These are phyloP conservation scores for Emergomyces pasteurianus DNA, from an alignment of 2,329 filamentous ascomycete genomes.

Conservation along the genomic window DNA sequence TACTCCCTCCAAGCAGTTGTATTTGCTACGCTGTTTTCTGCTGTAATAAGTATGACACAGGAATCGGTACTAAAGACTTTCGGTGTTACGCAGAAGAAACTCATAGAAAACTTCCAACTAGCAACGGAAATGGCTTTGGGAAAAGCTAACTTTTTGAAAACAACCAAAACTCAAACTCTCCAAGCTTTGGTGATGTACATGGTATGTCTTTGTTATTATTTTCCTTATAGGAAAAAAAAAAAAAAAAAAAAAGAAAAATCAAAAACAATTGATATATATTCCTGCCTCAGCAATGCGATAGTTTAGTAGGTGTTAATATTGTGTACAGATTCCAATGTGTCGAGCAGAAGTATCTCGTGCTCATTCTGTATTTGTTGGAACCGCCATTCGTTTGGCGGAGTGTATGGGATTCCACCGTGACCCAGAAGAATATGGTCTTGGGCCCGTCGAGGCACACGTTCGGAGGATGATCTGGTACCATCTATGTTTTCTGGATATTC, in stretches of 20 bases:
- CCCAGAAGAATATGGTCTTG: conserved; percentile 53
- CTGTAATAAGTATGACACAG: conserved; percentile 53
- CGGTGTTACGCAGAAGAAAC: conserved; percentile 42
- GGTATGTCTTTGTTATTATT: conserved; percentile 32
- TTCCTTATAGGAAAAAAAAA: background rate
- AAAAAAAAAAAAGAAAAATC: too few species aligned
- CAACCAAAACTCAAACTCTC: conserved; percentile 60
- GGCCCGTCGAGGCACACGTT: conserved; percentile 57
- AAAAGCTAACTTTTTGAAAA: conserved; percentile 59
- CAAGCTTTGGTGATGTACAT: conserved; percentile 69
- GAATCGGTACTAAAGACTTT: conserved; percentile 41
- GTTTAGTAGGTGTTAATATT: background rate
- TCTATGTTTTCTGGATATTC: conserved; percentile 62
- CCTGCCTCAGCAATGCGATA: conserved; percentile 12
- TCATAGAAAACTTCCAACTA: conserved; percentile 52
- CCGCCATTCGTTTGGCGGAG: conserved; percentile 61
- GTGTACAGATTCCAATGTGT: conserved; percentile 54
- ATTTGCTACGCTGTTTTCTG: conserved; percentile 58
- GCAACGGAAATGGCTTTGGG: conserved; percentile 56
- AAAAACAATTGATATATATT: background rate
- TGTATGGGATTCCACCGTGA: conserved; percentile 68
- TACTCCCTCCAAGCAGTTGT: conserved; percentile 55
- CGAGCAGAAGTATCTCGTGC: conserved; percentile 59
- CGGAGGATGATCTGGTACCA: conserved; percentile 66
- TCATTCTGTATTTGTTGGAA: conserved; percentile 60